Evolutionary conservation across 2,329 filamentous ascomycete genomes (phyloP).

Genomic region (Aspergillus sp.): DNA sequence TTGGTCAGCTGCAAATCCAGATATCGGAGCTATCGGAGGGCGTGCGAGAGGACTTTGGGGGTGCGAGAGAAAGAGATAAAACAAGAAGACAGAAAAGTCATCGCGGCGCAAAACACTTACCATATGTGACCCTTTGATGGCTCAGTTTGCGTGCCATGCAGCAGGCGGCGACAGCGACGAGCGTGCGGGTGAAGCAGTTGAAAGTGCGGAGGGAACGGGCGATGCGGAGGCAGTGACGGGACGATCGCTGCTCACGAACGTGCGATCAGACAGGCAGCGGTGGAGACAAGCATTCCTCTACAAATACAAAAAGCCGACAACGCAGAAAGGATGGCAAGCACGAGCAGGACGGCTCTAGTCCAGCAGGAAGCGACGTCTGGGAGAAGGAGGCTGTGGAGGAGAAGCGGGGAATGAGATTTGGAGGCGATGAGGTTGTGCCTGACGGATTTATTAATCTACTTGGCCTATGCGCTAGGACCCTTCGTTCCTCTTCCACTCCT

Average conservation of each 20-base stretch:
- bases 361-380: neutral
- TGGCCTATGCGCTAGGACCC: neutral
- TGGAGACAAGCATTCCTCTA: slow-evolving; percentile 1
- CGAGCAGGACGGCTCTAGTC: neutral
- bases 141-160: slow-evolving; percentile 67
- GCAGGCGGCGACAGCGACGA: slow-evolving; percentile 17
- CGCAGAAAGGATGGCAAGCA: neutral
- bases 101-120: slow-evolving; percentile 44
- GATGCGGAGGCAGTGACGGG: slow-evolving; percentile 22
- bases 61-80: neutral
- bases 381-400: slow-evolving; percentile 7
- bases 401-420: slow-evolving; percentile 6
- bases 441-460: slow-evolving; percentile 12
- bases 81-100: neutral
- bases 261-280: slow-evolving; percentile 5
- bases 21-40: neutral
- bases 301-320: neutral
- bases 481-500: neutral
- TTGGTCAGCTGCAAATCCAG: slow-evolving; percentile 8
- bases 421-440: neutral
- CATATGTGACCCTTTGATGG: slow-evolving; percentile 68
- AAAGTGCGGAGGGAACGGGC: slow-evolving; percentile 18
- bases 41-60: neutral
- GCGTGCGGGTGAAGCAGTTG: slow-evolving; percentile 15
- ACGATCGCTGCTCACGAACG: slow-evolving; percentile 18